These are phyloP conservation scores for Fusarium zealandicum DNA, from an alignment of 2,329 filamentous ascomycete species.

Conservation along the genomic window DNA sequence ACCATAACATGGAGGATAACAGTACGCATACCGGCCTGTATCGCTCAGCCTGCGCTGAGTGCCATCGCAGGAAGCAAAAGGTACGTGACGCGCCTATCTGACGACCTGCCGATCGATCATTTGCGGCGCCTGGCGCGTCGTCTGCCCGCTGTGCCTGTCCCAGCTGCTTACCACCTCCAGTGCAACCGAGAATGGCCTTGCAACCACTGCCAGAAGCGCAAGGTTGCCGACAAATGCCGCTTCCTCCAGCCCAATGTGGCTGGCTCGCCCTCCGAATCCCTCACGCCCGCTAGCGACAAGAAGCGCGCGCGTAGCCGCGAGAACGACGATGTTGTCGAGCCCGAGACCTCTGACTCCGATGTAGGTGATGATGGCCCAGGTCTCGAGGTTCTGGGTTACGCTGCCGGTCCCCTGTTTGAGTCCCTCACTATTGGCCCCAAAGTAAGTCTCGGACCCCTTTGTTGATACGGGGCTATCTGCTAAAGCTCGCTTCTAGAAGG, in stretches of 20 bases:
- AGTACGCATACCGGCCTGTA: slow-evolving; percentile 50
- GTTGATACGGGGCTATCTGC: not conserved
- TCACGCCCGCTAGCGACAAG: slow-evolving; percentile 20
- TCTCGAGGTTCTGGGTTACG: slow-evolving; percentile 47
- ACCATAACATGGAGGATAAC: slow-evolving; percentile 48
- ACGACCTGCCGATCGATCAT: not conserved
- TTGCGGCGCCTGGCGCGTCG: not conserved
- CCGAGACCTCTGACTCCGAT: slow-evolving; percentile 28
- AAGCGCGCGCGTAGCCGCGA: slow-evolving; percentile 38
- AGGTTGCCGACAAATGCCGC: slow-evolving; percentile 46
- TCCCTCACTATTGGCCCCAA: slow-evolving; percentile 35
- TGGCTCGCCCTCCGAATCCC: slow-evolving; percentile 26
- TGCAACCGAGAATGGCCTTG: slow-evolving; percentile 51
- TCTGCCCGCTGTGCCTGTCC: slow-evolving; percentile 47
- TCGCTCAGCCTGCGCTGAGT: slow-evolving; percentile 53
- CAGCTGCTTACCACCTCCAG: slow-evolving; percentile 34
- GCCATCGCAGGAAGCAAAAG: slow-evolving; percentile 51
- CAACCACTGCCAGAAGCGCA: slow-evolving; percentile 50
- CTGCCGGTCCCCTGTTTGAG: slow-evolving; percentile 43
- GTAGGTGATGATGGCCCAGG: slow-evolving; percentile 40
- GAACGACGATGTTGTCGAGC: slow-evolving; percentile 25
- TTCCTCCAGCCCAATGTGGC: slow-evolving; percentile 40
- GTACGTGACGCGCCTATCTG: slow-evolving; percentile 27
- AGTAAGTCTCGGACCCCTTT: slow-evolving; percentile 21
- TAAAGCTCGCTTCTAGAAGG: slow-evolving; percentile 5